Evolutionary conservation across 345 rosid species (phyloP).

Genomic region (Euphorbia pulcherrima): DNA sequence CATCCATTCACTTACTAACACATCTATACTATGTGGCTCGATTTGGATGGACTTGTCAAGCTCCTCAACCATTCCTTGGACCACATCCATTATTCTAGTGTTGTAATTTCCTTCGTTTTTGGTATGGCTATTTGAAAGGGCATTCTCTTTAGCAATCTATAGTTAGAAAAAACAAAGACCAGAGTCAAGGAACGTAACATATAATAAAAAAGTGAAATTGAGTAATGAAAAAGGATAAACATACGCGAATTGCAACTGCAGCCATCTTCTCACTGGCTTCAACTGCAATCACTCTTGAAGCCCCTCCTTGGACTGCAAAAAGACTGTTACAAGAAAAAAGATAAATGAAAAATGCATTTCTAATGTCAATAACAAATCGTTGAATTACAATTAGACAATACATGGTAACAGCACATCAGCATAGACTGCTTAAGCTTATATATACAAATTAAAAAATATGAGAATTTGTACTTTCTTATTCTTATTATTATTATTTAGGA

Average conservation of each 20-base stretch:
- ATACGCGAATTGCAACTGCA: conserved; percentile 80
- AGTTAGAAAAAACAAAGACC: conserved; percentile 4
- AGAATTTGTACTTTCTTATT: neutral
- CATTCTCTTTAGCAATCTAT: conserved; percentile 84
- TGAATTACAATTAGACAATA: neutral
- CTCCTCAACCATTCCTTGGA: conserved; percentile 82
- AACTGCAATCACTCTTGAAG: conserved; percentile 81
- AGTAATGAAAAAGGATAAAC: conserved; percentile 12
- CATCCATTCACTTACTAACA: conserved; percentile 97
- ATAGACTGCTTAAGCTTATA: neutral
- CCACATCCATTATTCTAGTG: conserved; percentile 67
- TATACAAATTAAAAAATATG: neutral
- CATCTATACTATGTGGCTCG: conserved; percentile 67
- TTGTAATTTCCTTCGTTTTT: conserved; percentile 24
- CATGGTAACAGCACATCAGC: neutral
- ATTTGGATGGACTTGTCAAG: conserved; percentile 51
- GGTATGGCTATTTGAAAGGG: conserved; percentile 36
- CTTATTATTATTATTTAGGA: no score
- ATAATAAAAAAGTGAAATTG: conserved; percentile 7
- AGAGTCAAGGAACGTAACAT: conserved; percentile 10
- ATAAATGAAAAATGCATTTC: neutral
- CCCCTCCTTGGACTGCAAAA: conserved; percentile 91
- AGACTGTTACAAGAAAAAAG: conserved; percentile 43
- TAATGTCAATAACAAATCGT: neutral
- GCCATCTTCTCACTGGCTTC: conserved; percentile 99